Evolutionary conservation across 805 yeast species (phyloP).

Genomic region (Wickerhamiella dianesei): DNA sequence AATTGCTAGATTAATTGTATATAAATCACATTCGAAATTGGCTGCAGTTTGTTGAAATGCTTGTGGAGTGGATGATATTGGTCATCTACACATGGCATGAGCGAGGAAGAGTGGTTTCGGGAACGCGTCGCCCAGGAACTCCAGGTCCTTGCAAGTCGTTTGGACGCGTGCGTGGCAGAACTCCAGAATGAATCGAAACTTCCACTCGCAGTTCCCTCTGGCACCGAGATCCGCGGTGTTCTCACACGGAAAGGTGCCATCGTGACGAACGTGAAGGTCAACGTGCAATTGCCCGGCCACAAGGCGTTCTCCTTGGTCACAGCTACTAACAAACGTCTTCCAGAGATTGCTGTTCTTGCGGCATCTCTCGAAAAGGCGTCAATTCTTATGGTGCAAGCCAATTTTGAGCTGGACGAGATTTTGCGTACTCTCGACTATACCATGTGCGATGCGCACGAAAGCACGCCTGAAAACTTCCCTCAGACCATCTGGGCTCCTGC

Average conservation of each 20-base stretch:
- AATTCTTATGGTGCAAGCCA: too few species aligned
- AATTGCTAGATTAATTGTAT: background rate
- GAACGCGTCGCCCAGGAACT: background rate
- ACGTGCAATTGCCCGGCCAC: background rate
- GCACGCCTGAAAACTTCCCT: background rate
- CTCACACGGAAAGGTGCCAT: background rate
- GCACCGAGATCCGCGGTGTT: slow-evolving; percentile 1
- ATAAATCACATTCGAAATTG: too few species aligned
- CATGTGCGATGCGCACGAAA: background rate
- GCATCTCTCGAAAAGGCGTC: background rate
- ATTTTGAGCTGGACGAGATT: background rate
- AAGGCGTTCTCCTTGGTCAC: background rate
- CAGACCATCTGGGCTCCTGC: background rate
- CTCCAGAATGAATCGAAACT: background rate
- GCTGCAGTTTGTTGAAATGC: too few species aligned
- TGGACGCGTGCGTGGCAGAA: background rate
- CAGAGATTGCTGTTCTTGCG: background rate
- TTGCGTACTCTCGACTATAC: background rate
- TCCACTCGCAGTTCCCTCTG: background rate
- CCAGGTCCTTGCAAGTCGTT: background rate
- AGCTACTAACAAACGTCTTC: background rate
- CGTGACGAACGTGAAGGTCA: background rate
- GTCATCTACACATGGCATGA: background rate
- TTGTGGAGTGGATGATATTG: background rate
- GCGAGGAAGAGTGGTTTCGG: background rate